Evolutionary conservation across 352 stramenopile genomes (phyloP).

Genomic region (Peronospora belbahrii): DNA sequence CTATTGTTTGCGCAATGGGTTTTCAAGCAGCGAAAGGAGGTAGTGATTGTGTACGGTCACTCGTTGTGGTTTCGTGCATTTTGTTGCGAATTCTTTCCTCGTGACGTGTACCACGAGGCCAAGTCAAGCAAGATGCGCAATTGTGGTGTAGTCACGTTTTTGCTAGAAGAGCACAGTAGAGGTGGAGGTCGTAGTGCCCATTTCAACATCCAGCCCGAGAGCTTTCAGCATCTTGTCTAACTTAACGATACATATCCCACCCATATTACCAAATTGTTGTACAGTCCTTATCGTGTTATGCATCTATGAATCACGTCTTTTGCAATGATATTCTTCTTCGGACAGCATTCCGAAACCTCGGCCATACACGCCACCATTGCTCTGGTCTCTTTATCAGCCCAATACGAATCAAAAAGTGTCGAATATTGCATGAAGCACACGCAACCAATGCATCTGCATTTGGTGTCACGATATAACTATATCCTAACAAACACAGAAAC

Average conservation of each 20-base stretch:
- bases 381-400: conserved; percentile 19
- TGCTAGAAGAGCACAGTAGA: conserved; percentile 39
- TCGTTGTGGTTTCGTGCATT: conserved; percentile 84
- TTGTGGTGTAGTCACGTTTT: conserved; percentile 68
- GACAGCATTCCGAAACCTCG: conserved; percentile 13
- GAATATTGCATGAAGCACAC: conserved; percentile 5
- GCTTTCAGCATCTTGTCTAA: conserved; percentile 38
- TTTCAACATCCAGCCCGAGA: conserved; percentile 38
- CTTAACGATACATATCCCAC: neutral
- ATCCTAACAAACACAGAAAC: conserved; percentile 14
- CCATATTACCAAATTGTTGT: too few species aligned
- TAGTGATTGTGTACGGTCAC: conserved; percentile 79
- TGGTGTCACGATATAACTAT: conserved; percentile 27
- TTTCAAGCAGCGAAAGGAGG: conserved; percentile 43
- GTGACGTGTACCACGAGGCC: conserved; percentile 25
- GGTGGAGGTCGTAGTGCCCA: conserved; percentile 16
- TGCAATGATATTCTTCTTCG: conserved; percentile 3
- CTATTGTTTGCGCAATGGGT: conserved; percentile 60
- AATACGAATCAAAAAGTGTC: conserved; percentile 12
- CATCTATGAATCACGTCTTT: neutral
- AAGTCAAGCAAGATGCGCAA: conserved; percentile 70
- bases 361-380: conserved; percentile 24
- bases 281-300: neutral
- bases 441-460: conserved; percentile 18
- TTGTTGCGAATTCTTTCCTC: conserved; percentile 71